Conservation (phyloP, 148 eudicot species). For the Talinum fruticosum region DNA sequence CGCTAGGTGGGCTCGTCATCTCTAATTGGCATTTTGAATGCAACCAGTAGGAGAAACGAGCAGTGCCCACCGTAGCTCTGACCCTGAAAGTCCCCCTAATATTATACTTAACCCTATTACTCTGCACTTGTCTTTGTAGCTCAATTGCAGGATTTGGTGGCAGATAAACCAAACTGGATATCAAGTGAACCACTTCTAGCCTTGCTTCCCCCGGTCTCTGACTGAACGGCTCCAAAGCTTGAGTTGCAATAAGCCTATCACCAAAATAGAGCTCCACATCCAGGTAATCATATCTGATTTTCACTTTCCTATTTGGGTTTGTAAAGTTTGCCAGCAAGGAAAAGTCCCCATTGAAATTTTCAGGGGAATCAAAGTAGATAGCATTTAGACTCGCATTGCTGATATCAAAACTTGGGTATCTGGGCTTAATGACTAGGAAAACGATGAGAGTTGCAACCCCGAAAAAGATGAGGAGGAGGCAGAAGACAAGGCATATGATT, state of each 20-base stretch:
- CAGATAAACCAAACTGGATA: conserved; percentile 78
- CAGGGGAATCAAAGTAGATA: conserved; percentile 68
- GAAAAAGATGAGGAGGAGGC: conserved; percentile 59
- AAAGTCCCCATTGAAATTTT: conserved; percentile 65
- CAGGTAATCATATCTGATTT: conserved; percentile 52
- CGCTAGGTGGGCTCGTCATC: conserved; percentile 82
- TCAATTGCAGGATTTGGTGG: conserved; percentile 58
- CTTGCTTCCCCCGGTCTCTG: conserved; percentile 44
- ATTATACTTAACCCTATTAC: conserved; percentile 50
- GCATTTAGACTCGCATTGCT: conserved; percentile 61
- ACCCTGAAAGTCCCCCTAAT: conserved; percentile 66
- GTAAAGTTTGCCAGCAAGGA: conserved; percentile 73
- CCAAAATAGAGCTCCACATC: conserved; percentile 54
- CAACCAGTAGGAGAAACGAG: conserved; percentile 64
- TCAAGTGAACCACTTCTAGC: conserved; percentile 49
- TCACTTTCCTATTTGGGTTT: conserved; percentile 64
- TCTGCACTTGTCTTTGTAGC: conserved; percentile 62
- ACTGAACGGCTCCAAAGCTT: conserved; percentile 45
- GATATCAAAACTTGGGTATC: conserved; percentile 59
- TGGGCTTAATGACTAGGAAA: conserved; percentile 59
- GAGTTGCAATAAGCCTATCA: conserved; percentile 55
- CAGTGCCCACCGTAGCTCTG: conserved; percentile 41
- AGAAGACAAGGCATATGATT: conserved; percentile 57
- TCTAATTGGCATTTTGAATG: conserved; percentile 57
- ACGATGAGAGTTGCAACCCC: conserved; percentile 60